Evolutionary conservation across 2,329 filamentous ascomycete species (phyloP).

Genomic region (Colletotrichum shisoi): DNA sequence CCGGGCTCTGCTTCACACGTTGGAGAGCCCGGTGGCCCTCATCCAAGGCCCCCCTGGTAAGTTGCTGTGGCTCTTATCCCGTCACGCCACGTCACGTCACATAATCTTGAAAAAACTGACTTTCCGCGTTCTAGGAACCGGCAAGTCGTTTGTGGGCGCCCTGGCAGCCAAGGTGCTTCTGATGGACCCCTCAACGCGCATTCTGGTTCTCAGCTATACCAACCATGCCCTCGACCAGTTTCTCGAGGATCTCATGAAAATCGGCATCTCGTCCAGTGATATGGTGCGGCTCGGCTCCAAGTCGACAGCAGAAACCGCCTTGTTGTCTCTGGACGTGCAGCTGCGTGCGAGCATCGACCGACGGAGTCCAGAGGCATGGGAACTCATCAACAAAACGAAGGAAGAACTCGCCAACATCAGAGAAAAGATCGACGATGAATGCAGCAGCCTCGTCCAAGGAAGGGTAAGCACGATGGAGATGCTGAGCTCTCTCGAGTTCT

Average conservation of each 20-base stretch:
- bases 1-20: conserved; percentile 61
- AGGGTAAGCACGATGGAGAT: conserved; percentile 44
- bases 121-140: conserved; percentile 63
- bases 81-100: too few relatives aligned
- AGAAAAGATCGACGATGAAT: conserved; percentile 43
- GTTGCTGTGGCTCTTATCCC: conserved; percentile 15
- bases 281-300: conserved; percentile 73
- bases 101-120: background rate
- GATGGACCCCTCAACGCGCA: conserved; percentile 55
- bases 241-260: conserved; percentile 65
- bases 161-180: conserved; percentile 66
- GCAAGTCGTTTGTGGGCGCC: conserved; percentile 78
- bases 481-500: conserved; percentile 60
- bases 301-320: conserved; percentile 57
- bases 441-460: conserved; percentile 35
- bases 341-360: conserved; percentile 42
- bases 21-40: conserved; percentile 63
- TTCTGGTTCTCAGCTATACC: conserved; percentile 73
- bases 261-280: conserved; percentile 57
- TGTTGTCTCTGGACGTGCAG: conserved; percentile 57
- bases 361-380: conserved; percentile 49
- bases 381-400: conserved; percentile 55
- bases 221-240: conserved; percentile 74
- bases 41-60: conserved; percentile 78
- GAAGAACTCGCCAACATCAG: conserved; percentile 46